These are phyloP conservation scores for Rugonectria rugulosa DNA, from an alignment of 2,329 filamentous ascomycete species.

Conservation along the genomic window DNA sequence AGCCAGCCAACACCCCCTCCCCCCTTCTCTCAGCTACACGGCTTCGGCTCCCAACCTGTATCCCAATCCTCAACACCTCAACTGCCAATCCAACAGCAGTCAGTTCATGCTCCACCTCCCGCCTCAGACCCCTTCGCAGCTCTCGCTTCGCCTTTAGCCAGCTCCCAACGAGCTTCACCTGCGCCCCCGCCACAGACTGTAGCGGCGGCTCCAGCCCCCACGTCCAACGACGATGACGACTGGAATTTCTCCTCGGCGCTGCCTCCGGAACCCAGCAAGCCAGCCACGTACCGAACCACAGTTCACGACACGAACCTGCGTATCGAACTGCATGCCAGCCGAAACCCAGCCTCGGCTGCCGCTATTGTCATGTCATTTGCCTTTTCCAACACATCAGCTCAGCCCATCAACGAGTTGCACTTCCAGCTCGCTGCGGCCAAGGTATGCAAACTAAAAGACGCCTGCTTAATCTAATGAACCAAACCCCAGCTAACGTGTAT, in stretches of 20 bases:
- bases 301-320: conserved; percentile 56
- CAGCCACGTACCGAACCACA: conserved; percentile 37
- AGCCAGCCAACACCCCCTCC: conserved; percentile 49
- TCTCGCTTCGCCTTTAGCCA: conserved; percentile 44
- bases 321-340: conserved; percentile 75
- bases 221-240: conserved; percentile 77
- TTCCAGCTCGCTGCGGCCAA: conserved; percentile 95
- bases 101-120: conserved; percentile 54
- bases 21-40: conserved; percentile 62
- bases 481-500: background rate
- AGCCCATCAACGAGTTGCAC: conserved; percentile 79
- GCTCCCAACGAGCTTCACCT: conserved; percentile 39
- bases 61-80: conserved; percentile 64
- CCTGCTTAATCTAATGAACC: too few relatives aligned
- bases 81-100: conserved; percentile 55
- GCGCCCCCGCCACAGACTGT: conserved; percentile 37
- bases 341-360: conserved; percentile 60
- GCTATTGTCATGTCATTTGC: conserved; percentile 75
- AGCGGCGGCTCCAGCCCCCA: conserved; percentile 37
- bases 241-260: conserved; percentile 93
- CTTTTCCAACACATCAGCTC: conserved; percentile 83
- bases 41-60: conserved; percentile 60
- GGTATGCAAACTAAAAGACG: conserved; percentile 57
- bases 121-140: conserved; percentile 62
- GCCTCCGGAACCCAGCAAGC: conserved; percentile 65